phyloP scores from a whole-genome alignment of 148 eudicot genomes.

The Beta vulgaris region DNA sequence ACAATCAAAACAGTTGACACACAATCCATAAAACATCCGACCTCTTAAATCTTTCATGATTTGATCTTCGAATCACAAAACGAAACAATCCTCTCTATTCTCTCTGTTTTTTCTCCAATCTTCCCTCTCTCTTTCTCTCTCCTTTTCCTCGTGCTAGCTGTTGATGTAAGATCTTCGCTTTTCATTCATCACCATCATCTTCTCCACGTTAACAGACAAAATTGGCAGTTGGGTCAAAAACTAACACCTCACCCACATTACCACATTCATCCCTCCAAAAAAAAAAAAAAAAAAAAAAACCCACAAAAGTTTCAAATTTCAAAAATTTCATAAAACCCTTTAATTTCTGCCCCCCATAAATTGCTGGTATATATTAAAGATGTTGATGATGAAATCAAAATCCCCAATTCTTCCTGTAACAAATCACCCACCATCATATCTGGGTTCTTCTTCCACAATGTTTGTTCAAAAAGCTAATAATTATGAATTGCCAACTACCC shows the following conservation, averaged over 20 bases:
- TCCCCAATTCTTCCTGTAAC: conserved; percentile 33
- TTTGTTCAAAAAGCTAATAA: conserved; percentile 14
- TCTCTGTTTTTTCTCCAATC: background rate
- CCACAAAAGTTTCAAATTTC: too few relatives aligned
- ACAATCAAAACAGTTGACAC: too few relatives aligned
- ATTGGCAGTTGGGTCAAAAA: background rate
- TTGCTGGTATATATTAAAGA: background rate
- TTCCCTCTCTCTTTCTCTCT: background rate
- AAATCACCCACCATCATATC: conserved; percentile 9
- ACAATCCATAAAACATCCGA: too few relatives aligned
- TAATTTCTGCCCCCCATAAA: background rate
- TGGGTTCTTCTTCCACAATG: conserved; percentile 30
- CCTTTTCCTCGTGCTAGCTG: background rate
- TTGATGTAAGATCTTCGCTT: background rate
- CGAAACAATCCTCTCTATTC: background rate
- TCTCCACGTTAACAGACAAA: background rate
- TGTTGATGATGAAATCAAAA: conserved; percentile 17
- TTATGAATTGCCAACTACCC: conserved; percentile 29
- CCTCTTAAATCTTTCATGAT: background rate
- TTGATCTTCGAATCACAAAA: background rate
- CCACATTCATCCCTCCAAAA: background rate
- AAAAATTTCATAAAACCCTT: background rate
- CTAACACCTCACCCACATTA: background rate
- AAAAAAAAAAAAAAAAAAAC: too few relatives aligned
- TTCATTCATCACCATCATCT: background rate